phyloP scores from a whole-genome alignment of 2,329 filamentous ascomycete species.

The Dichotomopilus funicola region DNA sequence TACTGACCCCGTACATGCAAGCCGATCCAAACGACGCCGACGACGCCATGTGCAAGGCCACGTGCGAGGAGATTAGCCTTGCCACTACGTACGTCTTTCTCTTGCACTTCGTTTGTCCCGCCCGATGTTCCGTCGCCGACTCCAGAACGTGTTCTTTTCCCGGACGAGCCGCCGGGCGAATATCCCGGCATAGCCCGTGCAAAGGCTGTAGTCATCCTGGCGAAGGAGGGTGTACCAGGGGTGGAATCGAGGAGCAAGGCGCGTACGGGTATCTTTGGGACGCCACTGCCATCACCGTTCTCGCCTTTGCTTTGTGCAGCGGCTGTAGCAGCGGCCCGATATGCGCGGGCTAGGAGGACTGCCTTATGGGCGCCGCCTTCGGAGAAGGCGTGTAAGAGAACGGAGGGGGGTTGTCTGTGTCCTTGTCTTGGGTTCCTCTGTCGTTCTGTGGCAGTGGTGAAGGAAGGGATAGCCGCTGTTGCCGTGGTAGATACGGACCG shows the following conservation, averaged over 20 bases:
- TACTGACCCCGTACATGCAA: conserved; percentile 9
- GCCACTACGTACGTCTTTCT: too few relatives aligned
- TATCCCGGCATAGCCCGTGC: neutral
- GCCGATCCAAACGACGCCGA: conserved; percentile 11
- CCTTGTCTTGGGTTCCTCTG: neutral
- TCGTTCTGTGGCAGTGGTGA: neutral
- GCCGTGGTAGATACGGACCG: too few relatives aligned
- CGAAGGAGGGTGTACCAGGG: neutral
- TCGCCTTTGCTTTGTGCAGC: neutral
- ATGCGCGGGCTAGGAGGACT: conserved; percentile 33
- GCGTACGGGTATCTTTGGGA: conserved; percentile 7
- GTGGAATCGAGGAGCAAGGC: conserved; percentile 16
- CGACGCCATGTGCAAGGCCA: neutral
- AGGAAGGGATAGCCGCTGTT: neutral
- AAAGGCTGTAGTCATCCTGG: neutral
- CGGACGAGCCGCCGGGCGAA: neutral
- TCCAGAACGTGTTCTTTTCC: neutral
- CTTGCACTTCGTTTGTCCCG: too few relatives aligned
- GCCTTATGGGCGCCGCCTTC: conserved; percentile 41
- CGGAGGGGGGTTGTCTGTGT: conserved; percentile 12
- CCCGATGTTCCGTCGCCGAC: too few relatives aligned
- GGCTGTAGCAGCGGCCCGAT: conserved; percentile 26
- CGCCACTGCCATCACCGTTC: neutral
- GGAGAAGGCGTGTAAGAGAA: conserved; percentile 43
- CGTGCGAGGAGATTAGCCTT: too few relatives aligned